Percentiles rank a stretch among this genome's conserved stretches.
phyloP scores from a whole-genome alignment of 2,329 filamentous ascomycete species.

The Atkinsonella texensis region DNA sequence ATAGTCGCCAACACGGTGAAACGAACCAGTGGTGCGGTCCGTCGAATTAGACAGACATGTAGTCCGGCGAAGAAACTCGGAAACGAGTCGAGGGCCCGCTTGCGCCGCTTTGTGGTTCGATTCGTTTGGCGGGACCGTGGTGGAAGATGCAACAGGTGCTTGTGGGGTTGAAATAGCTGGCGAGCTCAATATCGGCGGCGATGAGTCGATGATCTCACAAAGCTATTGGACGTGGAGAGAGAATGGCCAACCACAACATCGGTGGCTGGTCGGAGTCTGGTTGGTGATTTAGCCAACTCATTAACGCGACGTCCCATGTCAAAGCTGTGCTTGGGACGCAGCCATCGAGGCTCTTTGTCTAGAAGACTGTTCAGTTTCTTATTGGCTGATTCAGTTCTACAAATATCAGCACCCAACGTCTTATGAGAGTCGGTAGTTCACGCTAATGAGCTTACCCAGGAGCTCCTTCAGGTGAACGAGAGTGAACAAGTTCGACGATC shows the following conservation, averaged over 20 bases:
- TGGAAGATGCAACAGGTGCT: neutral
- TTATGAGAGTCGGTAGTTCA: no score
- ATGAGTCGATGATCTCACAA: constrained; percentile 3
- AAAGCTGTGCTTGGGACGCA: constrained; percentile 36
- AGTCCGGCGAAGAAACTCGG: constrained; percentile 19
- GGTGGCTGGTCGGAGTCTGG: constrained; percentile 12
- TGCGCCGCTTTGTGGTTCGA: neutral
- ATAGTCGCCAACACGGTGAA: constrained; percentile 20
- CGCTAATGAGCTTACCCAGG: constrained; percentile 31
- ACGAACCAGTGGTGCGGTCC: constrained; percentile 24
- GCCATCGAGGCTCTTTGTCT: constrained; percentile 46
- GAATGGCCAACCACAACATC: neutral
- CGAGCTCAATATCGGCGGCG: neutral
- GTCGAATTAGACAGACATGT: constrained; percentile 28
- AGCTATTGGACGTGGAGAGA: neutral
- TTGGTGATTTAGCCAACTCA: constrained; percentile 29
- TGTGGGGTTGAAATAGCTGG: neutral
- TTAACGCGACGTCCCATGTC: constrained; percentile 40
- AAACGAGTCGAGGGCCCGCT: constrained; percentile 9
- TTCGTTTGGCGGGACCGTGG: neutral
- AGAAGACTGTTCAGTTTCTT: constrained; percentile 45
- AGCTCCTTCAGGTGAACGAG: constrained; percentile 26
- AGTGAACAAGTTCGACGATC: constrained; percentile 36
- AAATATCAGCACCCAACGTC: neutral
- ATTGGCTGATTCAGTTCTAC: constrained; percentile 44